These are phyloP conservation scores for Mucuna pruriens DNA, from an alignment of 306 rosid species.

Conservation along the genomic window DNA sequence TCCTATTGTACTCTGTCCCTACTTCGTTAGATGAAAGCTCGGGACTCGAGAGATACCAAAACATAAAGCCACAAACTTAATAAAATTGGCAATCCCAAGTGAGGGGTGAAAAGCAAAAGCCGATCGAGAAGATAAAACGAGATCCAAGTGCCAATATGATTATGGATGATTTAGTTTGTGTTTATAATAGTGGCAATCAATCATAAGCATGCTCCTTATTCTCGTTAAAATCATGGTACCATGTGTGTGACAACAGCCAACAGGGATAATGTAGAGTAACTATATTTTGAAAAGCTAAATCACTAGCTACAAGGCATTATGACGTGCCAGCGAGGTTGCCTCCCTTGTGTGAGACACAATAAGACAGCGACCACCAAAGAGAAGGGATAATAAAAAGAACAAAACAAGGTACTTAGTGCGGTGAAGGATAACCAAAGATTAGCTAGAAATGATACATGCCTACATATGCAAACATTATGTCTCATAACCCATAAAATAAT, in stretches of 20 bases:
- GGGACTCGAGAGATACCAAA: not conserved
- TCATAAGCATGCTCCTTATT: slow-evolving; percentile 59
- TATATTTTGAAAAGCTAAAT: slow-evolving; percentile 36
- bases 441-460: not conserved
- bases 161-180: slow-evolving; percentile 36
- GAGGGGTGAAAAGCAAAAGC: slow-evolving; percentile 27
- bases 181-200: slow-evolving; percentile 48
- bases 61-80: slow-evolving; percentile 1
- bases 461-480: not conserved
- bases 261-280: slow-evolving; percentile 39
- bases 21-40: slow-evolving; percentile 31
- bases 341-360: slow-evolving; percentile 63
- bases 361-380: slow-evolving; percentile 33
- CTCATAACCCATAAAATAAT: not conserved
- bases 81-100: slow-evolving; percentile 16
- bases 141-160: slow-evolving; percentile 25
- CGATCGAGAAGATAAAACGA: slow-evolving; percentile 11
- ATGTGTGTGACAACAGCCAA: slow-evolving; percentile 49
- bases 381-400: slow-evolving; percentile 30
- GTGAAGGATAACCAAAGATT: slow-evolving; percentile 19
- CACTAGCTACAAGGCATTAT: slow-evolving; percentile 56
- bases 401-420: not conserved
- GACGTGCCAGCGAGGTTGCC: slow-evolving; percentile 60
- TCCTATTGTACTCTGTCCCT: slow-evolving; percentile 14
- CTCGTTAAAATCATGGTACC: slow-evolving; percentile 63